Evolutionary conservation across 495 filamentous ascomycete species (phyloP).

Genomic region (Tuber indicum): DNA sequence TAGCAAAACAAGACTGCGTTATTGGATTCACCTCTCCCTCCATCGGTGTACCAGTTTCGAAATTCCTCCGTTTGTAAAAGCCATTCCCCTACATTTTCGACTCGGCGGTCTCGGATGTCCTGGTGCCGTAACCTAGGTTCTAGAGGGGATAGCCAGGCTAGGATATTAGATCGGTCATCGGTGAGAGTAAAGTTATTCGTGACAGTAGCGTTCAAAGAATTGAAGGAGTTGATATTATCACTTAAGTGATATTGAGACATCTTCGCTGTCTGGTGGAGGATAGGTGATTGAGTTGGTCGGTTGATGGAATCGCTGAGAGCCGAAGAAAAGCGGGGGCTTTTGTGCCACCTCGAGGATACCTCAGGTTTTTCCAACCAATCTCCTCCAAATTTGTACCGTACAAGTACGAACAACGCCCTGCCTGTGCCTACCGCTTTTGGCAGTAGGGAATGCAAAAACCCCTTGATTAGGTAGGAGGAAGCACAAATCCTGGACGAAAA

Average conservation of each 20-base stretch:
- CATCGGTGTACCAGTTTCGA: background rate
- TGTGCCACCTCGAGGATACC: background rate
- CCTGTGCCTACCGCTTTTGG: too few species aligned
- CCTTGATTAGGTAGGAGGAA: background rate
- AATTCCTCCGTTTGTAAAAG: background rate
- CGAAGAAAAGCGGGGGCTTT: background rate
- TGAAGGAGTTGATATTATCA: too few species aligned
- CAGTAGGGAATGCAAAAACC: background rate
- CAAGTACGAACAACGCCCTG: background rate
- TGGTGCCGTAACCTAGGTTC: too few species aligned
- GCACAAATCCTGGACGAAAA: background rate
- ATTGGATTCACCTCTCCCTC: background rate
- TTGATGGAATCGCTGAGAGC: background rate
- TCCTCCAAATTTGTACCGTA: background rate
- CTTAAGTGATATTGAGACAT: background rate
- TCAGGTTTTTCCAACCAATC: background rate
- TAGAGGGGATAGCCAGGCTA: too few species aligned
- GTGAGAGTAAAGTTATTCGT: too few species aligned
- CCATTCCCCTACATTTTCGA: background rate
- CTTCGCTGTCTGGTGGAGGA: background rate
- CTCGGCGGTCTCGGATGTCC: too few species aligned
- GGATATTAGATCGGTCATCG: too few species aligned
- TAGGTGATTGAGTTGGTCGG: background rate
- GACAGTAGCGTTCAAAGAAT: too few species aligned
- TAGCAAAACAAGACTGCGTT: background rate